A percentile compares a stretch with the other conserved stretches of the same genome.
phyloP scores from a whole-genome alignment of 2,329 filamentous ascomycete genomes.

The Ascomycota sp. region DNA sequence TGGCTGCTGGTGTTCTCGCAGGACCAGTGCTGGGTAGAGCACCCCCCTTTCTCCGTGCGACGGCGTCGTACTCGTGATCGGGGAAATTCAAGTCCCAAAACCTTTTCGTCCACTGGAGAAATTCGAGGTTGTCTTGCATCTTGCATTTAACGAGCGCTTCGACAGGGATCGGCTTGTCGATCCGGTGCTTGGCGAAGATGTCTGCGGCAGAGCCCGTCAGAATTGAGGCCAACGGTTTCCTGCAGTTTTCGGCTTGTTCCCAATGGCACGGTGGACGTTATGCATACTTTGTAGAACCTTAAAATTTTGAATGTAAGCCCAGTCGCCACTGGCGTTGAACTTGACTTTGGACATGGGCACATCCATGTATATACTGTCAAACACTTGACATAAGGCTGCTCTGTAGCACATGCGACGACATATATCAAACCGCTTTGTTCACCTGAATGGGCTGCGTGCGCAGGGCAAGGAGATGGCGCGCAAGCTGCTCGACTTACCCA shows the following conservation, averaged over 20 bases:
- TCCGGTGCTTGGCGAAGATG: constrained; percentile 59
- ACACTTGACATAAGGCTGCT: constrained; percentile 87
- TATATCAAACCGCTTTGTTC: too few relatives aligned
- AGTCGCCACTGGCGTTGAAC: constrained; percentile 95
- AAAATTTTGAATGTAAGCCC: constrained; percentile 95
- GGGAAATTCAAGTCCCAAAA: constrained; percentile 98
- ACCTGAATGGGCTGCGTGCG: too few relatives aligned
- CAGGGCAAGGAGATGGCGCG: constrained; percentile 4
- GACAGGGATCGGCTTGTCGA: constrained; percentile 80
- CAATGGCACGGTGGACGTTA: too few relatives aligned
- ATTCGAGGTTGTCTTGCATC: constrained; percentile 99
- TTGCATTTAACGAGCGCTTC: constrained; percentile 86
- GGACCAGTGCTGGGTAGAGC: constrained; percentile 30
- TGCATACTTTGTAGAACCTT: constrained; percentile 80
- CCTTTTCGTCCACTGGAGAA: constrained; percentile 86
- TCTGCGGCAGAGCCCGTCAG: constrained; percentile 24
- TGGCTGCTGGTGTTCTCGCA: constrained; percentile 24
- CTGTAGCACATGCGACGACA: constrained; percentile 21
- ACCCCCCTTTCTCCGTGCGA: constrained; percentile 60
- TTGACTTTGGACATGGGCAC: constrained; percentile 89
- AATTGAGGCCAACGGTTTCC: not conserved
- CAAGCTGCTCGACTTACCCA: constrained; percentile 33
- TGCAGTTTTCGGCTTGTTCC: not conserved
- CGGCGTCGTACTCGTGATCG: constrained; percentile 86
- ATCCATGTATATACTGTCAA: constrained; percentile 93